Conservation (phyloP, 2,329 filamentous ascomycete species). For the Thielaviopsis ethacetica region DNA sequence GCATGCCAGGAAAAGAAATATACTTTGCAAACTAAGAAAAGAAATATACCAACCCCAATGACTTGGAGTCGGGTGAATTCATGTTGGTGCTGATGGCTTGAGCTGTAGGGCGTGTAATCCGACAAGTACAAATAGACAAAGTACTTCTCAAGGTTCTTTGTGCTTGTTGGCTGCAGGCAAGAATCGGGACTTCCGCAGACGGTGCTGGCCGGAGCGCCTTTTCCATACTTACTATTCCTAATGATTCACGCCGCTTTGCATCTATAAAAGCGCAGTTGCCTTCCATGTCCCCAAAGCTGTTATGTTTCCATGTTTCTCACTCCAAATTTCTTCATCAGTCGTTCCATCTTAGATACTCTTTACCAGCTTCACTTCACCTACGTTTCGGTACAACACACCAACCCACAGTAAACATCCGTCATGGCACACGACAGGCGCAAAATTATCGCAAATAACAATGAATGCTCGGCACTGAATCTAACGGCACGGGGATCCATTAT, state of each 20-base stretch:
- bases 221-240: background rate
- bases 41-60: background rate
- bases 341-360: background rate
- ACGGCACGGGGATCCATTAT: conserved; percentile 8
- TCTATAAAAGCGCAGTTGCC: background rate
- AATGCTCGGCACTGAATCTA: conserved; percentile 2
- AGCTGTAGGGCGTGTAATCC: too few species aligned
- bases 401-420: background rate
- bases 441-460: conserved; percentile 4
- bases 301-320: background rate
- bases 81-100: background rate
- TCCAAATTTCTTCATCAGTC: background rate
- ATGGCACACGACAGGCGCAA: conserved; percentile 8
- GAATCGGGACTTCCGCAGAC: too few species aligned
- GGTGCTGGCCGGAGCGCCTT: too few species aligned
- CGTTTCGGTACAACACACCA: background rate
- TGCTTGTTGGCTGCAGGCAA: too few species aligned
- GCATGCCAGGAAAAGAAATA: background rate
- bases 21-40: background rate
- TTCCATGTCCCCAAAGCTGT: background rate
- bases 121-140: too few species aligned
- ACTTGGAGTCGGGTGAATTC: background rate
- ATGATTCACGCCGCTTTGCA: background rate
- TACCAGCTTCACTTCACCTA: background rate
- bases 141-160: too few species aligned